Percentiles rank a stretch among this genome's conserved stretches.
Conservation (phyloP, 2,329 filamentous ascomycete genomes). For the Aspergillus uvarum region DNA sequence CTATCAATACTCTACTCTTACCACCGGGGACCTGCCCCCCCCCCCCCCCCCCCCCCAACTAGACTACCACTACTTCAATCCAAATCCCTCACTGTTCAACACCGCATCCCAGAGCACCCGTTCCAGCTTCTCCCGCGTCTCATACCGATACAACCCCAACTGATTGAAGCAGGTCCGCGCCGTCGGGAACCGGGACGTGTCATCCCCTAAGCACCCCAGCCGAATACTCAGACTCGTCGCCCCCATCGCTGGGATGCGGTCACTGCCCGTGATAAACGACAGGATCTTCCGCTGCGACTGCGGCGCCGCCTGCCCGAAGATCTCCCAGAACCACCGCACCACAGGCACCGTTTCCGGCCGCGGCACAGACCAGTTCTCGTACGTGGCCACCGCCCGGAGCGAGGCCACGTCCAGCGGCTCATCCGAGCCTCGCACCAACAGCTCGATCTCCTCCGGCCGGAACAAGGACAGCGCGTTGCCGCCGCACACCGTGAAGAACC, state of each 20-base stretch:
- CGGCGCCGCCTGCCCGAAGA: slow-evolving; percentile 66
- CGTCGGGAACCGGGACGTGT: slow-evolving; percentile 73
- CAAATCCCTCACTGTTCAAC: slow-evolving; percentile 88
- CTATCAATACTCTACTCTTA: too few species aligned
- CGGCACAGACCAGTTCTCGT: slow-evolving; percentile 71
- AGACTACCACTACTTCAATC: slow-evolving; percentile 58
- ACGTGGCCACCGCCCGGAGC: slow-evolving; percentile 72
- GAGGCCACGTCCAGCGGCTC: slow-evolving; percentile 77
- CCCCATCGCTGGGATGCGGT: slow-evolving; percentile 85
- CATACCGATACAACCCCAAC: slow-evolving; percentile 73
- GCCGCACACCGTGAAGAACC: slow-evolving; percentile 88
- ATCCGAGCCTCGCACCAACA: slow-evolving; percentile 80
- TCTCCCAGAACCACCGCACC: slow-evolving; percentile 85
- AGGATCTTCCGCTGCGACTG: slow-evolving; percentile 74
- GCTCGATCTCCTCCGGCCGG: slow-evolving; percentile 85
- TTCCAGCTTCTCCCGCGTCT: slow-evolving; percentile 65
- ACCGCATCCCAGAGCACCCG: slow-evolving; percentile 79
- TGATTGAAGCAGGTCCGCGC: slow-evolving; percentile 91
- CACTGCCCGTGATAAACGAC: slow-evolving; percentile 85
- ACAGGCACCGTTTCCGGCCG: slow-evolving; percentile 62
- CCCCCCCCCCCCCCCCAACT: neutral
- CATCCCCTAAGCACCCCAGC: slow-evolving; percentile 72
- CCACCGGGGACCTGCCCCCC: slow-evolving; percentile 8
- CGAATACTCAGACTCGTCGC: slow-evolving; percentile 76
- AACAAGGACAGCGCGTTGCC: slow-evolving; percentile 86